These are phyloP conservation scores for Boletus vermiculosoides DNA, from an alignment of 768 basidiomycete genomes.

Conservation along the genomic window DNA sequence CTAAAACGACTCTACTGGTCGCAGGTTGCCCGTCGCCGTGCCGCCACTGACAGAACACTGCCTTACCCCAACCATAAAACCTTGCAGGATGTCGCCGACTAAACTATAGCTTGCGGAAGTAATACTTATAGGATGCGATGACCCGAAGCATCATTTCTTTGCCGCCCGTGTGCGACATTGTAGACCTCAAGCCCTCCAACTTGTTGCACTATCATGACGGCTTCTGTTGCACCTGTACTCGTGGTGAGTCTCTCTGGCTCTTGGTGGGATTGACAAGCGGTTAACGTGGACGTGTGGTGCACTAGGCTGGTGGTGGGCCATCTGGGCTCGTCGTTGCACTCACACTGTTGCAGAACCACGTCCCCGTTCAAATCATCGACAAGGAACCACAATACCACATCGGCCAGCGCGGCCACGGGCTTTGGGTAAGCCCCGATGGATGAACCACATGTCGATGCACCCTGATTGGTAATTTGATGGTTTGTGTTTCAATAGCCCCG, in stretches of 20 bases:
- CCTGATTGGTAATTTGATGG: not conserved
- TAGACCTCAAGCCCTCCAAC: not conserved
- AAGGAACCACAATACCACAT: slow-evolving; percentile 37
- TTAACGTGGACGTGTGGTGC: not conserved
- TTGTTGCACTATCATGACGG: slow-evolving; percentile 4
- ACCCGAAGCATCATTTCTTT: not conserved
- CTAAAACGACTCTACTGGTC: no score
- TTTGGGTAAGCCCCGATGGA: slow-evolving; percentile 34
- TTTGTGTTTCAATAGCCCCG: slow-evolving; percentile 21
- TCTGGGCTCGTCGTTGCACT: slow-evolving; percentile 34
- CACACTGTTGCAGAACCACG: slow-evolving; percentile 39
- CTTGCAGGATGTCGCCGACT: no score
- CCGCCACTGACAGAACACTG: no score
- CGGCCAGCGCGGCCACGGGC: slow-evolving; percentile 39
- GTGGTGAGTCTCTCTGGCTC: slow-evolving; percentile 11
- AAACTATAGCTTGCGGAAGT: no score
- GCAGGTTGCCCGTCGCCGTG: no score
- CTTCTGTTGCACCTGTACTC: slow-evolving; percentile 18
- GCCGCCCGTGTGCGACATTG: not conserved
- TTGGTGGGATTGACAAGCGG: no score
- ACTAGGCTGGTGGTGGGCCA: slow-evolving; percentile 31
- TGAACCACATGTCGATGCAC: not conserved
- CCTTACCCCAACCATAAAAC: no score
- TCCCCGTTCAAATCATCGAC: slow-evolving; percentile 53
- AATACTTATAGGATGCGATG: not conserved